Base-by-base conservation (phyloP, 495 filamentous ascomycete species). In the Aspergillus hancockii region DNA sequence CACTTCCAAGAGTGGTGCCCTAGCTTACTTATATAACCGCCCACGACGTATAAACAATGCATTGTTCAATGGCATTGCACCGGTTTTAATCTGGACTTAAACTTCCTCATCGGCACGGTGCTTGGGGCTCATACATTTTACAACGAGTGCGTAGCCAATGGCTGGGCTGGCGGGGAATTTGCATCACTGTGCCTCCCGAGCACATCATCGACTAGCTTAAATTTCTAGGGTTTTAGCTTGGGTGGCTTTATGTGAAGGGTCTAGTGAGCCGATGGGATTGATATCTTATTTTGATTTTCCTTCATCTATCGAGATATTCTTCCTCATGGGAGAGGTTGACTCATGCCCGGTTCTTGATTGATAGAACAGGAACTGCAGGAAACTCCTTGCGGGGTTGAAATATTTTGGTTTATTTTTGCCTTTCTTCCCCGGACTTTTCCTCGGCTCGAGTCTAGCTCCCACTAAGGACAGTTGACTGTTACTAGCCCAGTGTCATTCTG, bases 191-290 rank as follows among this genome's bases (percentile, higher is more conserved):
- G 30, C 45, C 45, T 45, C 49, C 57, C 59, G 62, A 67, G 65
- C 65, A 67, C 65, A 60, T 64, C 65, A 67, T 67, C 58, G 61
- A 57, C 21, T 49, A 58, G 41, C 22, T 49, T 55, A 34, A 49
- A 31, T 54, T 34, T 36, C 10, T 9, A n/a, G 32, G 55, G 25
- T 54, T 25, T 51, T 28, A 28, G 25, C 25, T 28, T 3, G 7
- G 25, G 51, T 18, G 43, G 36, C 41, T 38, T 41, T 53, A 13
- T 25, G 19, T 13, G 31, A 13, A 36, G 19, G 18, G 21, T 32
- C 13, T 31, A 36, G 28, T 25, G n/a, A 38, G 28, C 51, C 30
- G 31, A 32, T 34, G 18, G 1, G 13, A 5, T 30, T 49, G 22
- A 10, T 28, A 49, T 14, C 5, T 14, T 28, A 49, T 14, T 49